phyloP scores from a whole-genome alignment of 306 rosid species.

The Cucumis cinereus region DNA sequence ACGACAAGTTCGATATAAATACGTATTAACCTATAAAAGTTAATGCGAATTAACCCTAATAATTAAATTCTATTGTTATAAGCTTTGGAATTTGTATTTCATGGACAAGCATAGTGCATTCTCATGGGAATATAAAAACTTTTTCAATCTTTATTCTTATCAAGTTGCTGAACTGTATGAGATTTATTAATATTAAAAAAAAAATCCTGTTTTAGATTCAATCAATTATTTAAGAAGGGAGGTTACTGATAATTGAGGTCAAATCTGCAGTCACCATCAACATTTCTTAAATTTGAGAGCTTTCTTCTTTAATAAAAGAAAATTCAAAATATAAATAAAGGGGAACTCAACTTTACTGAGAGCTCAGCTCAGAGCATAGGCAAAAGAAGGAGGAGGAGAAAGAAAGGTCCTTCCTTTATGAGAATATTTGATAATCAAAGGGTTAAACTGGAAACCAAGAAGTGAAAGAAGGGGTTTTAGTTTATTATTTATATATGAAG shows the following conservation, averaged over 20 bases:
- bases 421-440: background rate
- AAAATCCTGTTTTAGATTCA: background rate
- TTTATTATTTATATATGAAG: constrained; percentile 18
- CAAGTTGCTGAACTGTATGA: background rate
- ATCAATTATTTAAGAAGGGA: background rate
- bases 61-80: background rate
- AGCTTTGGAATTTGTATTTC: background rate
- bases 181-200: background rate
- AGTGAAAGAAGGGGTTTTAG: background rate
- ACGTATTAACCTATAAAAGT: no score
- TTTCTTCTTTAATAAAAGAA: background rate
- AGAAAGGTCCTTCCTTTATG: background rate
- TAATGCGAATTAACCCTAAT: no score
- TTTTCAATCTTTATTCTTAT: background rate
- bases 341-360: background rate
- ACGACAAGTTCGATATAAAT: no score
- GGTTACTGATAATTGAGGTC: background rate
- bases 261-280: constrained; percentile 1
- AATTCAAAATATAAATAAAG: background rate
- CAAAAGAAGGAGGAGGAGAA: background rate
- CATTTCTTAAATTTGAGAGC: background rate
- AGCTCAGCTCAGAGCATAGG: background rate
- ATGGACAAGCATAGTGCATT: background rate
- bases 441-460: background rate
- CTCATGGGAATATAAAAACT: background rate